These are phyloP conservation scores for Sporisorium iseilematis-ciliati DNA, from an alignment of 1,284 basidiomycete genomes.

Conservation along the genomic window DNA sequence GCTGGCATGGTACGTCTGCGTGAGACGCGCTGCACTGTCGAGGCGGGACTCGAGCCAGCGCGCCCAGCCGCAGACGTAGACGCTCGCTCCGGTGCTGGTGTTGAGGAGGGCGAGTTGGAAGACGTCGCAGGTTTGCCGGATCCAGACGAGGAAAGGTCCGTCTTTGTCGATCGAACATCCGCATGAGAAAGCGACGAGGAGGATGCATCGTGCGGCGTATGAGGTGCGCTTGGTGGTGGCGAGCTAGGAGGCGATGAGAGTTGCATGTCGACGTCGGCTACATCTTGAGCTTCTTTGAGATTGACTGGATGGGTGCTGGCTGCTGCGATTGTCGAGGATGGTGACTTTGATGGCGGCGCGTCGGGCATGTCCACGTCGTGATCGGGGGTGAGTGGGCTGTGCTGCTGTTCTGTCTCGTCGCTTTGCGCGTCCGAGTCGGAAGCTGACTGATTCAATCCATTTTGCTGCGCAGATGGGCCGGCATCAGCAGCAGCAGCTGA, in stretches of 20 bases:
- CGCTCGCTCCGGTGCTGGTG: conserved; percentile 3
- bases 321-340: not conserved
- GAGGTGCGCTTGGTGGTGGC: conserved; percentile 14
- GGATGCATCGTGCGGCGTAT: conserved; percentile 4
- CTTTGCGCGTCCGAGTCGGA: conserved; percentile 3
- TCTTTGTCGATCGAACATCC: conserved; percentile 2
- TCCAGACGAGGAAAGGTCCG: conserved; percentile 18
- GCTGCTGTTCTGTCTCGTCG: conserved; percentile 13
- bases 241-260: conserved; percentile 42
- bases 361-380: conserved; percentile 12
- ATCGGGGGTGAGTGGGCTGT: conserved; percentile 4
- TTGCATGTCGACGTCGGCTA: conserved; percentile 34
- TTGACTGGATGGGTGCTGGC: not conserved
- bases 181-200: not conserved
- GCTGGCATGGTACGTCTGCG: conserved; percentile 52
- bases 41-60: conserved; percentile 12
- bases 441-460: too few species aligned
- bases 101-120: conserved; percentile 5
- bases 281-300: conserved; percentile 26
- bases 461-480: not conserved
- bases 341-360: not conserved
- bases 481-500: too few species aligned
- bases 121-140: not conserved
- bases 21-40: conserved; percentile 25
- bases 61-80: not conserved